Conservation (phyloP, 2,329 filamentous ascomycete genomes). For the Botrytis cinerea region DNA sequence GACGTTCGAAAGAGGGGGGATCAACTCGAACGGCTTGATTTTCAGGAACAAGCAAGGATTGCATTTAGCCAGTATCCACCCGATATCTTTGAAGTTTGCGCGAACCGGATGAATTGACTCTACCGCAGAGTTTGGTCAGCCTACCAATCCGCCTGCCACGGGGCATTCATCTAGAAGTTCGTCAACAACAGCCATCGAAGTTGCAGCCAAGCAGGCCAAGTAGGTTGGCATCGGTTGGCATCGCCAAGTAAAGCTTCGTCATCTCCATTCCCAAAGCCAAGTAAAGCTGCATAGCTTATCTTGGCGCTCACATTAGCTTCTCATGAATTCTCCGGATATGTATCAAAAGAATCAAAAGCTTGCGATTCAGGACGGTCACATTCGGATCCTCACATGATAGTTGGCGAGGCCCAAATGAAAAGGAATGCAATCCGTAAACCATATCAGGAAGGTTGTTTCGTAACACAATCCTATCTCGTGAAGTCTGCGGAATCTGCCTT, state of each 20-base stretch:
- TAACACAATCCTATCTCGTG: background rate
- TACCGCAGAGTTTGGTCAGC: no score
- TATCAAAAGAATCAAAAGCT: background rate
- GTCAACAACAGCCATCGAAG: background rate
- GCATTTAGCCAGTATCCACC: conserved; percentile 6
- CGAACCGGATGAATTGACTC: conserved; percentile 1
- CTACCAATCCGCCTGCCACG: background rate
- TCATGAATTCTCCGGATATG: background rate
- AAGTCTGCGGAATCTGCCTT: background rate
- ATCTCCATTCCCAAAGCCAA: background rate
- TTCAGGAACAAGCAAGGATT: conserved; percentile 16
- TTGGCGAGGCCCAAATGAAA: background rate
- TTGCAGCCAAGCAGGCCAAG: conserved; percentile 14
- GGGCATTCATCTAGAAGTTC: background rate
- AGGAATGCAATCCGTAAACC: background rate
- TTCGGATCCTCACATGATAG: conserved; percentile 1
- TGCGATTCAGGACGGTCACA: conserved; percentile 2
- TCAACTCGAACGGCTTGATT: background rate
- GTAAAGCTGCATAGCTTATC: conserved; percentile 7
- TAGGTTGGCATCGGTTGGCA: conserved; percentile 16
- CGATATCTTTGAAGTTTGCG: conserved; percentile 11
- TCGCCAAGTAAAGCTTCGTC: conserved; percentile 15
- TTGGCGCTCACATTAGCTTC: background rate
- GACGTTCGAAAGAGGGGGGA: conserved; percentile 6
- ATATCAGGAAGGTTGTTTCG: conserved; percentile 21